These are phyloP conservation scores for Aspergillus persii DNA, from an alignment of 2,329 filamentous ascomycete genomes.

Conservation along the genomic window DNA sequence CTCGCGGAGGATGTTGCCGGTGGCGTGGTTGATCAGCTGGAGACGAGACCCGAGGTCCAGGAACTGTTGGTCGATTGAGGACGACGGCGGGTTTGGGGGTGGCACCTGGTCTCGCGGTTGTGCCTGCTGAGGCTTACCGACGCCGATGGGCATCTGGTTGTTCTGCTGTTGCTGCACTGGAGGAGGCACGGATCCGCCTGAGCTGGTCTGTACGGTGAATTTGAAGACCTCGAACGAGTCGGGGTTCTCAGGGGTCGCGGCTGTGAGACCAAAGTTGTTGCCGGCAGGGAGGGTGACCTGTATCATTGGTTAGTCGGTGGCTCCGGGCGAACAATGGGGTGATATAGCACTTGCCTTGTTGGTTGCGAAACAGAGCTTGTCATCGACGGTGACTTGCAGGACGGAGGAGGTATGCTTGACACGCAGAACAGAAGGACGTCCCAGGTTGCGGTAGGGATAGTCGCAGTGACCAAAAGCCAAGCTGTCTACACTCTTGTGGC, in stretches of 20 bases:
- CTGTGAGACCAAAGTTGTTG: conserved; percentile 83
- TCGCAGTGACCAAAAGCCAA: conserved; percentile 92
- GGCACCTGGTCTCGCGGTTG: conserved; percentile 24
- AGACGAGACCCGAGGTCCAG: conserved; percentile 81
- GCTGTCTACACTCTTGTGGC: conserved; percentile 73
- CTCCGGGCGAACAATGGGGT: neutral
- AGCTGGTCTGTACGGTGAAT: conserved; percentile 64
- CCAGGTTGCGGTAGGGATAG: conserved; percentile 87
- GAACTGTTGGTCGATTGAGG: conserved; percentile 61
- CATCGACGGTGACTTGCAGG: conserved; percentile 80
- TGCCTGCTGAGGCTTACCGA: conserved; percentile 19
- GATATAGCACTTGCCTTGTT: conserved; percentile 50
- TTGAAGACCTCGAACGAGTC: conserved; percentile 96
- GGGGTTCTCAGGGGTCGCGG: conserved; percentile 83
- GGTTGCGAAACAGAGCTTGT: conserved; percentile 77
- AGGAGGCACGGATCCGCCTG: conserved; percentile 15
- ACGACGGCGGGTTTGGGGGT: conserved; percentile 6
- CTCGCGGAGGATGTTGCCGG: conserved; percentile 55
- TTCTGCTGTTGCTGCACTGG: conserved; percentile 15
- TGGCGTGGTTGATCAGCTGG: conserved; percentile 59
- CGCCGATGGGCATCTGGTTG: conserved; percentile 8
- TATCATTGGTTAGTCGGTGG: conserved; percentile 1
- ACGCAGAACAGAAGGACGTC: conserved; percentile 75
- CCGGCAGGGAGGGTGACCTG: conserved; percentile 72
- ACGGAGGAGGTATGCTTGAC: conserved; percentile 63